Base-by-base conservation (phyloP, 495 filamentous ascomycete genomes). In the Aspergillus kassunensis region DNA sequence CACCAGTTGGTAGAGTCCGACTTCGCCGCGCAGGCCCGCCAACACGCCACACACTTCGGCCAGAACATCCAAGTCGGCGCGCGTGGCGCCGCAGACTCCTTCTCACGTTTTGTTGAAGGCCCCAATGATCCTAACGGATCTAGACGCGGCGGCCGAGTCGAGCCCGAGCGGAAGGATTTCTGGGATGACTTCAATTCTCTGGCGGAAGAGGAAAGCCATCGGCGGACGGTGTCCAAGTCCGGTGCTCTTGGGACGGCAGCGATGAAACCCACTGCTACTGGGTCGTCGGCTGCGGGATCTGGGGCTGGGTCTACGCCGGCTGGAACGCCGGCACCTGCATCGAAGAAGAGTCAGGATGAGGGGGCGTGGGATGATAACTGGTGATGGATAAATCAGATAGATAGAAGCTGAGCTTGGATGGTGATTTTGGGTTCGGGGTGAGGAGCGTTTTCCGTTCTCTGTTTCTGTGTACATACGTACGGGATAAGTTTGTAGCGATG, bases 41-140 rank as follows among this genome's bases (percentile, higher is more conserved):
- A 75, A 20, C 82, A 87, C 2, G 93, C 88, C 13, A 73, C 77
- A 3, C 75, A 77, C 24, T 77, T 87, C 21, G 87, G 86, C 18
- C 81, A 82, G 54, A 79, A 73, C 40, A 64, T 86, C 16, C 81
- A 86, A 60, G 69, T 76, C 12, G 85, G 88, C 10, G 83, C 84
- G 13, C 81, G 83, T 57, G 83, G 76, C 23, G 88, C 89, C 1
- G 83, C 85, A 36, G 87, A 91, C 8, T 78, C 84, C 24, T 85
- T 97, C 69, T 86, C 75, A 60, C 81, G 83, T 0, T 93, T 97
- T 57, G 89, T 96, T 23, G 90, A 97, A 62, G 80, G 80, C 10
- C 74, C 76, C 1, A 75, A 80, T 3, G 55, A 16, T 19, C 29
- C 44, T 19, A n/a, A 29, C 51, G 52, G 29, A 40, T 43, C 45